A percentile compares a stretch with the other conserved stretches of the same genome.
Evolutionary conservation across 371 early-diverging fungal species (phyloP).

Genomic region (Mucor plumbeus): DNA sequence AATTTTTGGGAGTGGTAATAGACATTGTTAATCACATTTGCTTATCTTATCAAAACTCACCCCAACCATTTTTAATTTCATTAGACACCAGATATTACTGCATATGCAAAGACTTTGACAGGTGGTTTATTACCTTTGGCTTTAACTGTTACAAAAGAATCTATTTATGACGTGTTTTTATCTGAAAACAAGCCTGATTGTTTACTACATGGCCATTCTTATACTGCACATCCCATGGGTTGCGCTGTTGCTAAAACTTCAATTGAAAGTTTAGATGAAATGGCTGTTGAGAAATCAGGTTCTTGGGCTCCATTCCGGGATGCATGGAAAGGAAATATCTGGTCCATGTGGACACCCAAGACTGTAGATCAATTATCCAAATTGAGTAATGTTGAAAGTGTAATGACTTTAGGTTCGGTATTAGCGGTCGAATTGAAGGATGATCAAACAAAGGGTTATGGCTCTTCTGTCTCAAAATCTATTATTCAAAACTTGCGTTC

Average conservation of each 20-base stretch:
- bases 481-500: constrained; percentile 55
- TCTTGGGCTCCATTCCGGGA: constrained; percentile 42
- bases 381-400: constrained; percentile 68
- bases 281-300: constrained; percentile 37
- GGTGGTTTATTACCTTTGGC: constrained; percentile 79
- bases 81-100: constrained; percentile 77
- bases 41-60: constrained; percentile 9
- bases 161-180: constrained; percentile 71
- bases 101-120: constrained; percentile 83
- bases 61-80: constrained; percentile 18
- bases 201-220: constrained; percentile 83
- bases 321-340: constrained; percentile 49
- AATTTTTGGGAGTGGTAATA: constrained; percentile 71
- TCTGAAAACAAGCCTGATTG: constrained; percentile 74
- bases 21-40: constrained; percentile 9
- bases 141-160: constrained; percentile 70
- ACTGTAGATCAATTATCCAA: constrained; percentile 59
- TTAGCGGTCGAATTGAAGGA: constrained; percentile 73
- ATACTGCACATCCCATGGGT: constrained; percentile 88
- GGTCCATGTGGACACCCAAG: constrained; percentile 65
- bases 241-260: constrained; percentile 74
- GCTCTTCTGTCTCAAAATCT: constrained; percentile 54
- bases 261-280: constrained; percentile 56
- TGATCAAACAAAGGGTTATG: constrained; percentile 61
- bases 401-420: constrained; percentile 75